Conservation (phyloP, 345 rosid species). For the sweet orange (Citrus sinensis) region DVS_A1.0 CM039163.1:11829501-11830000, state of each 20-base stretch:
- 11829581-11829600: slow-evolving; percentile 70
- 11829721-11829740: slow-evolving; percentile 78
- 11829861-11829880: too few relatives aligned
- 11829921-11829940: too few relatives aligned
- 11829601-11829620: slow-evolving; percentile 57
- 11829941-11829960: too few relatives aligned
- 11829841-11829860: slow-evolving; percentile 43
- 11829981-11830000: too few relatives aligned
- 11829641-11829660: slow-evolving; percentile 67
- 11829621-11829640: slow-evolving; percentile 53
- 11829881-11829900: neutral
- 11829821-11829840: slow-evolving; percentile 61
- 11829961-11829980: too few relatives aligned
- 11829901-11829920: too few relatives aligned
- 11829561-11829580: slow-evolving; percentile 61
- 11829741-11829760: slow-evolving; percentile 63
- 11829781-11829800: slow-evolving; percentile 71
- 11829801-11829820: slow-evolving; percentile 60
- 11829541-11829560: slow-evolving; percentile 65
- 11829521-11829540: neutral
- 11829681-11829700: slow-evolving; percentile 61
- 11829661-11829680: slow-evolving; percentile 75
- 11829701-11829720: slow-evolving; percentile 84
- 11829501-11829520: too few relatives aligned
- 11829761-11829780: slow-evolving; percentile 89